Conservation (phyloP, 2,329 filamentous ascomycete species). For the Botrytis elliptica region DNA sequence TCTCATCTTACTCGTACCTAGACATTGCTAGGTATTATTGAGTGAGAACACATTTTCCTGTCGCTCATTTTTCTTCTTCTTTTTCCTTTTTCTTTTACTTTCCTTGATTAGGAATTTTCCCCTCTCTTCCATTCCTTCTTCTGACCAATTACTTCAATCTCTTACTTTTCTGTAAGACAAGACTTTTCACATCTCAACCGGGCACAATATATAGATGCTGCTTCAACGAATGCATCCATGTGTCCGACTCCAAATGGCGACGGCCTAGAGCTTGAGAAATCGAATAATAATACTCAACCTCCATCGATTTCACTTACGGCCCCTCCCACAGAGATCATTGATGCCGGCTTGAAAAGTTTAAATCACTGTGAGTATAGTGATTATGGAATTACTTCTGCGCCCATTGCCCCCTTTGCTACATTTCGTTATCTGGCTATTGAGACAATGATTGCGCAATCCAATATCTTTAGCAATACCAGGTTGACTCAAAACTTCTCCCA, state of each 20-base stretch:
- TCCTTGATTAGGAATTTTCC: slow-evolving; percentile 7
- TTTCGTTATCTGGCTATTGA: background rate
- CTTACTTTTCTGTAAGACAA: background rate
- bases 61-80: background rate
- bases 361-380: slow-evolving; percentile 63
- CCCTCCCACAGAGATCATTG: slow-evolving; percentile 44
- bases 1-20: background rate
- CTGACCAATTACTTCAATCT: background rate
- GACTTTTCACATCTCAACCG: background rate
- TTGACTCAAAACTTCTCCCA: background rate
- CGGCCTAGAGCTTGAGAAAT: slow-evolving; percentile 37
- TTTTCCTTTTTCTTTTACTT: background rate
- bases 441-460: background rate
- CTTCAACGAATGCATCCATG: slow-evolving; percentile 39
- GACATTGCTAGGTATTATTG: background rate
- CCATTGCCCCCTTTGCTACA: background rate
- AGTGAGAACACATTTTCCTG: background rate
- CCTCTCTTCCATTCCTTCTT: slow-evolving; percentile 29
- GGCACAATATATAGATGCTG: slow-evolving; percentile 30
- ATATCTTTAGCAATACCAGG: background rate
- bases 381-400: background rate
- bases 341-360: slow-evolving; percentile 77
- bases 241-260: slow-evolving; percentile 39
- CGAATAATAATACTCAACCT: slow-evolving; percentile 31
- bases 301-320: slow-evolving; percentile 35